These are phyloP conservation scores for Suhomyces sp. DNA, from an alignment of 805 yeast genomes.

Conservation along the genomic window DNA sequence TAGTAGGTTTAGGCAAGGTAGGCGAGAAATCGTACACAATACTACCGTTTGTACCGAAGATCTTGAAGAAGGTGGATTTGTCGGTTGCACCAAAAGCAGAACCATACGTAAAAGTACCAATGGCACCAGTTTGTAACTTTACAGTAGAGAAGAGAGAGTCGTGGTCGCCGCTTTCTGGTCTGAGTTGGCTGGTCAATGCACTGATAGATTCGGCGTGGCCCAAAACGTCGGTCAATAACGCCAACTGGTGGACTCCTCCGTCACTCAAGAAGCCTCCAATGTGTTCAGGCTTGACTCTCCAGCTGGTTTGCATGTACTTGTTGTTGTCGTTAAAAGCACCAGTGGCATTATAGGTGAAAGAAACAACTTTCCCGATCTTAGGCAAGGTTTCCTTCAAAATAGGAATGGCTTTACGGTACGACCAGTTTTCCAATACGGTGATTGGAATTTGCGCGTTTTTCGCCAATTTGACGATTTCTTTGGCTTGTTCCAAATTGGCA, in stretches of 20 bases:
- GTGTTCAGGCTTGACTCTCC: slow-evolving; percentile 91
- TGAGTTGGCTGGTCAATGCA: slow-evolving; percentile 75
- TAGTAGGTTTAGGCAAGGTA: slow-evolving; percentile 33
- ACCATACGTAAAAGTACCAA: slow-evolving; percentile 86
- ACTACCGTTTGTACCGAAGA: slow-evolving; percentile 80
- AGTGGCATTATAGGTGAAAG: slow-evolving; percentile 70
- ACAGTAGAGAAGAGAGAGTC: slow-evolving; percentile 76
- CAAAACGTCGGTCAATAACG: slow-evolving; percentile 75
- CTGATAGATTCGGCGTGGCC: slow-evolving; percentile 71
- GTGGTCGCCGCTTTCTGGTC: slow-evolving; percentile 74
- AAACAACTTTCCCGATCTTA: slow-evolving; percentile 68
- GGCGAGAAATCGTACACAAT: slow-evolving; percentile 65
- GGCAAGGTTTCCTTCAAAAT: slow-evolving; percentile 53
- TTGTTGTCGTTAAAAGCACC: slow-evolving; percentile 64
- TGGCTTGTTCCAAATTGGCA: slow-evolving; percentile 77
- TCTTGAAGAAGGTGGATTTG: slow-evolving; percentile 61
- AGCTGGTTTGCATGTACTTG: slow-evolving; percentile 65
- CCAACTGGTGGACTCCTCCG: slow-evolving; percentile 96
- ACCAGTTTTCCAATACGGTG: slow-evolving; percentile 83
- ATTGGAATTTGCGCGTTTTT: slow-evolving; percentile 63
- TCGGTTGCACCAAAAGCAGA: slow-evolving; percentile 83
- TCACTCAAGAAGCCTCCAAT: slow-evolving; percentile 91
- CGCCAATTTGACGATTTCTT: slow-evolving; percentile 68
- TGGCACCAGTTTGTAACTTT: slow-evolving; percentile 55
- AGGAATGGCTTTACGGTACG: slow-evolving; percentile 59